phyloP scores from a whole-genome alignment of 2,329 filamentous ascomycete genomes.

The Bimuria novae-zelandiae region DNA sequence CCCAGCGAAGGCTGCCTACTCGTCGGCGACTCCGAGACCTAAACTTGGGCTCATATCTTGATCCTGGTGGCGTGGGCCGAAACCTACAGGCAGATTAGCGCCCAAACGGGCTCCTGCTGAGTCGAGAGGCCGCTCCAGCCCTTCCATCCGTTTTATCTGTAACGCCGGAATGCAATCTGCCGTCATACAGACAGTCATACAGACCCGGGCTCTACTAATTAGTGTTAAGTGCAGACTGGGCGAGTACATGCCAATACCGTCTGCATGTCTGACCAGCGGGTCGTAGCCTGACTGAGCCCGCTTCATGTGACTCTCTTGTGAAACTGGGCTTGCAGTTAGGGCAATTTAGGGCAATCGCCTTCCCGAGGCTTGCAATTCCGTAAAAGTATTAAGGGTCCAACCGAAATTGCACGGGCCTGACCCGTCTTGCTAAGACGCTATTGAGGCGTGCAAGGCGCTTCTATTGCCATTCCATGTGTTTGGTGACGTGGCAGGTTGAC shows the following conservation, averaged over 20 bases:
- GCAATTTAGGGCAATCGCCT: not conserved
- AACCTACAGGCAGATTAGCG: slow-evolving; percentile 12
- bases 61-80: slow-evolving; percentile 1
- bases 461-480: slow-evolving; percentile 11
- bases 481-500: slow-evolving; percentile 5
- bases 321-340: slow-evolving; percentile 8
- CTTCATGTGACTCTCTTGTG: slow-evolving; percentile 9
- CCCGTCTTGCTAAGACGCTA: slow-evolving; percentile 10
- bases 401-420: slow-evolving; percentile 8
- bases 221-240: slow-evolving; percentile 7
- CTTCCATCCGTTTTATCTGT: slow-evolving; percentile 7
- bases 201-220: slow-evolving; percentile 13
- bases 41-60: slow-evolving; percentile 12
- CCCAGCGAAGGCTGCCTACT: slow-evolving; percentile 2
- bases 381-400: not conserved
- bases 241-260: slow-evolving; percentile 11
- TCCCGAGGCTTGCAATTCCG: not conserved
- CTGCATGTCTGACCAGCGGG: slow-evolving; percentile 10
- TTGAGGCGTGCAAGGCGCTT: slow-evolving; percentile 13
- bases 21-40: slow-evolving; percentile 14
- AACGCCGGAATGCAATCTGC: slow-evolving; percentile 15
- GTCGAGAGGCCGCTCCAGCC: slow-evolving; percentile 10
- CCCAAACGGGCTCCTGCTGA: slow-evolving; percentile 14
- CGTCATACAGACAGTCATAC: slow-evolving; percentile 19
- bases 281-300: slow-evolving; percentile 11